phyloP scores from a whole-genome alignment of 306 rosid genomes.

The Luffa acutangula region DNA sequence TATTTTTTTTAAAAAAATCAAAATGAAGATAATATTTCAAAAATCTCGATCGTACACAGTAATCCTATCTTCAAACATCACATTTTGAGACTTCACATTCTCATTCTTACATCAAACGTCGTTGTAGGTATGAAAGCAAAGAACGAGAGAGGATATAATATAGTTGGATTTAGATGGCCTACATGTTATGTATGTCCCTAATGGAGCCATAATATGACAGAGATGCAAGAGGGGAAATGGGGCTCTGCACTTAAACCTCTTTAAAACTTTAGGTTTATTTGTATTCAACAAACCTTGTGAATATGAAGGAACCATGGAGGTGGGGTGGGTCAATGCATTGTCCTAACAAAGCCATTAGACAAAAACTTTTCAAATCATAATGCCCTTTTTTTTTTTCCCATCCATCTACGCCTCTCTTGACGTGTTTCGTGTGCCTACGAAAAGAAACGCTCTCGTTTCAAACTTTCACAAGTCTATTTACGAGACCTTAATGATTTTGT shows the following conservation, averaged over 20 bases:
- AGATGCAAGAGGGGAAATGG: background rate
- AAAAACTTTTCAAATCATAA: conserved; percentile 7
- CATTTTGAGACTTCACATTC: background rate
- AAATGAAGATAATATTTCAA: background rate
- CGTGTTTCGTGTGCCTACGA: background rate
- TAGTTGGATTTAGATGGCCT: conserved; percentile 50
- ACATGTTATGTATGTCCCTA: conserved; percentile 27
- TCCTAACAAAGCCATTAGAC: background rate
- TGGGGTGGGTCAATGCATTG: background rate
- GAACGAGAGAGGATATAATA: conserved; percentile 7
- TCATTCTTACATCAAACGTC: background rate
- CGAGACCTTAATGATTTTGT: no score
- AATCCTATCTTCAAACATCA: background rate
- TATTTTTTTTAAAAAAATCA: background rate
- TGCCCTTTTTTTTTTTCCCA: background rate
- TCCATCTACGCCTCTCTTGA: background rate
- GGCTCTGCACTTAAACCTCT: background rate
- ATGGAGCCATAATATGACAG: conserved; percentile 21
- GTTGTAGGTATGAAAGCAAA: background rate
- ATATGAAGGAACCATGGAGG: background rate
- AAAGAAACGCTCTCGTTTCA: no score
- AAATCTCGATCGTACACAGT: background rate
- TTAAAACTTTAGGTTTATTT: background rate
- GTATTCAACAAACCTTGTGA: background rate
- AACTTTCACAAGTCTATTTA: no score